A percentile compares a stretch with the other conserved stretches of the same genome.
Conservation (phyloP, 169 alveolate genomes). For the Besnoitia besnoiti region DNA sequence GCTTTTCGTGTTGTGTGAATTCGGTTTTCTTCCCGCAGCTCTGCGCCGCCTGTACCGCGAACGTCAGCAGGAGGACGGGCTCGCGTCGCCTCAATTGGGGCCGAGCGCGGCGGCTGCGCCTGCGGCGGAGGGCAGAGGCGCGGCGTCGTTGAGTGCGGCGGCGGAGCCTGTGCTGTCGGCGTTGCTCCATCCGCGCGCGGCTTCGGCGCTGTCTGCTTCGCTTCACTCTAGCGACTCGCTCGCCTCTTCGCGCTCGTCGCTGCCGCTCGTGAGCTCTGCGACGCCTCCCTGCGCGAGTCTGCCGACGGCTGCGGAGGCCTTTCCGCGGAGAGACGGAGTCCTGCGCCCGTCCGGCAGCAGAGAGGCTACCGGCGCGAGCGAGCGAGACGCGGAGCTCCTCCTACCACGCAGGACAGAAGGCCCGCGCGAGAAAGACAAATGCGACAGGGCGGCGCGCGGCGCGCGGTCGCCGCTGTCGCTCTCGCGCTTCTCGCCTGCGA, state of each 20-base stretch:
- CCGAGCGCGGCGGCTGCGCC: not conserved
- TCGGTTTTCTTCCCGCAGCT: not conserved
- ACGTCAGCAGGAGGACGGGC: not conserved
- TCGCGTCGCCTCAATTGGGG: not conserved
- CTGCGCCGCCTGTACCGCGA: not conserved
- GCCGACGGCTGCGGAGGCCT: not conserved
- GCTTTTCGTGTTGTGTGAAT: not conserved
- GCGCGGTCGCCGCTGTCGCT: not conserved
- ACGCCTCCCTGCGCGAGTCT: not conserved
- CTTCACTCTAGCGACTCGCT: not conserved
- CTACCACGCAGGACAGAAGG: not conserved
- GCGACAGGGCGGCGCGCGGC: not conserved
- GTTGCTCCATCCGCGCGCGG: not conserved
- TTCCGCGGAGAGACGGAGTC: not conserved
- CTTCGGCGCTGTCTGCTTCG: not conserved
- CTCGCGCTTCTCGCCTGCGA: not conserved
- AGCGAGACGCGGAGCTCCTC: too few species aligned
- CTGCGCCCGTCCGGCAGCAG: not conserved
- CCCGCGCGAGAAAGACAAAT: not conserved
- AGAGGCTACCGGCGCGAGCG: not conserved
- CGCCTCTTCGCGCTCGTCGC: not conserved
- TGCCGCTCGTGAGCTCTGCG: not conserved
- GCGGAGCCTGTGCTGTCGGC: too few species aligned
- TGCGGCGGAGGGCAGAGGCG: not conserved
- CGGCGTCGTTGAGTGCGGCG: not conserved